Evolutionary conservation across 2,329 filamentous ascomycete species (phyloP).

Genomic region (Cladosporium sp.): DNA sequence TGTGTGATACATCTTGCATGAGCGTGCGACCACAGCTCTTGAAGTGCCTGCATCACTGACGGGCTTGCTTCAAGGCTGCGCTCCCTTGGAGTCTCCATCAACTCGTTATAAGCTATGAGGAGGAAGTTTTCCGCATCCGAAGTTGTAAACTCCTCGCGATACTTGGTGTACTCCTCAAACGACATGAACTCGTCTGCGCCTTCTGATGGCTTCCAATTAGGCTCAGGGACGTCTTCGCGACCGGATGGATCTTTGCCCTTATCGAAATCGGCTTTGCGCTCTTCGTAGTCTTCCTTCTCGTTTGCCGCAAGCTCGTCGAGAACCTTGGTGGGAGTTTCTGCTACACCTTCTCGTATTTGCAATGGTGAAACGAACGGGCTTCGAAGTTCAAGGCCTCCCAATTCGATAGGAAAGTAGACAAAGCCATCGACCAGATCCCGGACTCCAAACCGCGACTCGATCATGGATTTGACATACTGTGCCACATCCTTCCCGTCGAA

Average conservation of each 20-base stretch:
- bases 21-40: not conserved
- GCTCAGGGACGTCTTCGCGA: constrained; percentile 32
- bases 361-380: constrained; percentile 48
- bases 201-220: constrained; percentile 33
- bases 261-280: not conserved
- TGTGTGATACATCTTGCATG: constrained; percentile 20
- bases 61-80: not conserved
- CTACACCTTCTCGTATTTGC: constrained; percentile 43
- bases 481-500: constrained; percentile 35
- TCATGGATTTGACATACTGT: constrained; percentile 40
- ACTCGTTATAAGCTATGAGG: constrained; percentile 28
- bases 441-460: constrained; percentile 50
- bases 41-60: not conserved
- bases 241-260: constrained; percentile 14
- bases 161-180: constrained; percentile 40
- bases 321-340: constrained; percentile 33
- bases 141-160: constrained; percentile 36
- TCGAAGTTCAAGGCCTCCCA: constrained; percentile 47
- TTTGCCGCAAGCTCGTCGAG: not conserved
- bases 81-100: constrained; percentile 19
- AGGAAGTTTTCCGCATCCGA: not conserved
- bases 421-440: constrained; percentile 47
- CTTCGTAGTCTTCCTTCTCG: not conserved
- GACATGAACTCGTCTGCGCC: constrained; percentile 37
- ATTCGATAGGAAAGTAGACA: constrained; percentile 49